A percentile compares a stretch with the other conserved stretches of the same genome.
phyloP scores from a whole-genome alignment of 331 rosid species.

The Arachis monticola region DNA sequence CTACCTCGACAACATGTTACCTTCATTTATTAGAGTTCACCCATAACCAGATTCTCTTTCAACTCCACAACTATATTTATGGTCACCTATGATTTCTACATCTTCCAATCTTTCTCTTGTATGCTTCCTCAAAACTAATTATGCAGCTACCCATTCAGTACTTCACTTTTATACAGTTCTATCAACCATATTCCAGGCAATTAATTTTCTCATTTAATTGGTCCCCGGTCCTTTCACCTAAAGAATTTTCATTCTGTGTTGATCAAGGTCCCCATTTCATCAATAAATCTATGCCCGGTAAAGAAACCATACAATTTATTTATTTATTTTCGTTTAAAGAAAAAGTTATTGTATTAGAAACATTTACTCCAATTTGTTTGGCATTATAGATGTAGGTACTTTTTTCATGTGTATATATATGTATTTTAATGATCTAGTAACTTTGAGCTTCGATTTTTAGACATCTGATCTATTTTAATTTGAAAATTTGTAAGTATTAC shows the following conservation, averaged over 20 bases:
- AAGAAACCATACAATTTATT: not conserved
- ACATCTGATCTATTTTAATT: too few species aligned
- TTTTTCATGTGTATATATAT: too few species aligned
- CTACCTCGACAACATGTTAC: not conserved
- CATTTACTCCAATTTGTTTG: too few species aligned
- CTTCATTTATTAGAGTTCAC: conserved; percentile 34
- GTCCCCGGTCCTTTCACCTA: conserved; percentile 6
- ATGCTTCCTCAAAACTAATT: conserved; percentile 27
- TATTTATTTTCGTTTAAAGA: too few species aligned
- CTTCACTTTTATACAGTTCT: conserved; percentile 10
- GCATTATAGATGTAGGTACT: too few species aligned
- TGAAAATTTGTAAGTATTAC: too few species aligned
- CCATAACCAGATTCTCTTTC: not conserved
- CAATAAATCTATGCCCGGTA: conserved; percentile 8
- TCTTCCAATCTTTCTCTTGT: conserved; percentile 1
- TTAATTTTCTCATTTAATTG: conserved; percentile 25
- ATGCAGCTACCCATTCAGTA: conserved; percentile 35
- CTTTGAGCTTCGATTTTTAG: too few species aligned
- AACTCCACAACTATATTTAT: not conserved
- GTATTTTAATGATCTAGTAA: too few species aligned
- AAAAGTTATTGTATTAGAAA: too few species aligned
- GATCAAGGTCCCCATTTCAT: not conserved
- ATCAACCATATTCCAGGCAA: conserved; percentile 29
- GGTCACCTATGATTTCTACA: conserved; percentile 8
- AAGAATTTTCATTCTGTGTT: not conserved